Percentiles rank a stretch among this genome's conserved stretches.
Conservation (phyloP, 2,329 filamentous ascomycete genomes). For the Fulvia fulva region DNA sequence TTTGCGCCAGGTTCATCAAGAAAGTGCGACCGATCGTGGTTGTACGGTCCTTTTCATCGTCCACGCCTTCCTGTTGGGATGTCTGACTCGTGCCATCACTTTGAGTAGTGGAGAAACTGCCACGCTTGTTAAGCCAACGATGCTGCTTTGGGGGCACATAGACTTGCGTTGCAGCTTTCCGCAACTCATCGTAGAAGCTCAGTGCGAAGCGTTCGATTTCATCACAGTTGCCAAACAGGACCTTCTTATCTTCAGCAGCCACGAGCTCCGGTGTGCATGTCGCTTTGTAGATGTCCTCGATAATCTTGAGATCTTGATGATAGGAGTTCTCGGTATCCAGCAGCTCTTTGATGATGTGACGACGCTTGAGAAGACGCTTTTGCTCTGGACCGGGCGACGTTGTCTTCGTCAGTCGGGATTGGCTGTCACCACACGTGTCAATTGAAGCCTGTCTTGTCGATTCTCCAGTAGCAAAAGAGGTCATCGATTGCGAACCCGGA, state of each 20-base stretch:
- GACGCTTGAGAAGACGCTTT: constrained; percentile 72
- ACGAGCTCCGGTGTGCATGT: constrained; percentile 69
- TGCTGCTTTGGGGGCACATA: constrained; percentile 64
- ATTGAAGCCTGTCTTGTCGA: constrained; percentile 28
- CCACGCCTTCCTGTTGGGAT: constrained; percentile 30
- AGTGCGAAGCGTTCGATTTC: constrained; percentile 86
- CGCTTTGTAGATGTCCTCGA: constrained; percentile 95
- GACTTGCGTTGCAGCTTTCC: constrained; percentile 72
- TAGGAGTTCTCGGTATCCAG: constrained; percentile 90
- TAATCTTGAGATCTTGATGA: constrained; percentile 92
- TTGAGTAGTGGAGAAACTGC: constrained; percentile 44
- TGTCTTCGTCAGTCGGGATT: constrained; percentile 20
- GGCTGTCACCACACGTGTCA: constrained; percentile 22
- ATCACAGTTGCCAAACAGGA: constrained; percentile 88
- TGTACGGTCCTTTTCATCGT: constrained; percentile 54
- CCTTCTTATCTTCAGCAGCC: constrained; percentile 77
- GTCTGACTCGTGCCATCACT: constrained; percentile 35
- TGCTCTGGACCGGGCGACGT: constrained; percentile 42
- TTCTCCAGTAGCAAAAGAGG: constrained; percentile 27
- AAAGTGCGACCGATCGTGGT: constrained; percentile 60
- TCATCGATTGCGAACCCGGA: constrained; percentile 32
- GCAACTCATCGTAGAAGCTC: constrained; percentile 72
- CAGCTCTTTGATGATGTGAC: constrained; percentile 83
- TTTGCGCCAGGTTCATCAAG: constrained; percentile 50
- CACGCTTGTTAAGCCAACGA: constrained; percentile 51